Conservation (phyloP, 441 rosid species). For the Populus hybrid region DNA sequence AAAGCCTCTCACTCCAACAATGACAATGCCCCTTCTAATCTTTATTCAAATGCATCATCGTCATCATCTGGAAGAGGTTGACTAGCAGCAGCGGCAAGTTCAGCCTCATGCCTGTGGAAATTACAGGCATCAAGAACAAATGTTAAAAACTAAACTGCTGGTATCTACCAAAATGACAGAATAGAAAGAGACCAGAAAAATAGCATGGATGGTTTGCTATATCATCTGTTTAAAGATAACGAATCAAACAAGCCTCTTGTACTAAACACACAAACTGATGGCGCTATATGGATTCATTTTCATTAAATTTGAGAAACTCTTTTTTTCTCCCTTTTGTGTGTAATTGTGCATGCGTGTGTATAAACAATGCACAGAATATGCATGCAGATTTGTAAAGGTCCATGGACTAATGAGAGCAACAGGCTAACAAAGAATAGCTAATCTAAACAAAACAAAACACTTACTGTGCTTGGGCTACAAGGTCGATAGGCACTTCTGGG, state of each 20-base stretch:
- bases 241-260: not conserved
- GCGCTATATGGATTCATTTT: not conserved
- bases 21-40: not conserved
- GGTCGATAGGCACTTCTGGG: conserved; percentile 53
- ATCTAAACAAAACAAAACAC: conserved; percentile 4
- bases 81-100: conserved; percentile 60
- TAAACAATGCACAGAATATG: not conserved
- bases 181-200: not conserved
- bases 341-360: not conserved
- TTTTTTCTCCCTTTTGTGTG: not conserved
- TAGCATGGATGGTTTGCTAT: not conserved
- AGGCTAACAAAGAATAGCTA: not conserved
- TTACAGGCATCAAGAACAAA: not conserved
- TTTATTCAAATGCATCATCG: conserved; percentile 67
- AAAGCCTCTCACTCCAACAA: conserved; percentile 8
- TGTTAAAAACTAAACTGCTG: not conserved
- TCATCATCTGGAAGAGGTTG: conserved; percentile 76
- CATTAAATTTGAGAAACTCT: not conserved
- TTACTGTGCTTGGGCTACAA: conserved; percentile 54
- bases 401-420: not conserved
- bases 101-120: conserved; percentile 62
- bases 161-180: not conserved
- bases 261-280: not conserved
- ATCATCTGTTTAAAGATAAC: not conserved
- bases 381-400: not conserved